These are phyloP conservation scores for Rhodotorula toruloides DNA, from an alignment of 768 basidiomycete species.

Conservation along the genomic window DNA sequence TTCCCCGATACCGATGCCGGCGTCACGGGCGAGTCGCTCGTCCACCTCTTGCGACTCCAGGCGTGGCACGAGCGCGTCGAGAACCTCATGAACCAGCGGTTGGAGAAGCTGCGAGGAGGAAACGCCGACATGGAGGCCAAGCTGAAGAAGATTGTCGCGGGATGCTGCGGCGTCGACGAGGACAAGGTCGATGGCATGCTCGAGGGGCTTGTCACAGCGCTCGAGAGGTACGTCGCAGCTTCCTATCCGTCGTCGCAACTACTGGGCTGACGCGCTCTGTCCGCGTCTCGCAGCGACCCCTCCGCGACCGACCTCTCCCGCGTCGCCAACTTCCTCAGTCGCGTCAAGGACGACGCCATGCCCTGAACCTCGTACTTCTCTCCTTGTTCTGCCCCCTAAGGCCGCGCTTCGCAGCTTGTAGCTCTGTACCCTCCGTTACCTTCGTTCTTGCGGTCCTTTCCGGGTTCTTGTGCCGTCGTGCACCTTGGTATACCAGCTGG, in stretches of 20 bases:
- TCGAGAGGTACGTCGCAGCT: constrained; percentile 53
- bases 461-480: too few relatives aligned
- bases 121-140: constrained; percentile 71
- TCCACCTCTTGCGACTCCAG: constrained; percentile 68
- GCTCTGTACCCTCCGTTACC: too few relatives aligned
- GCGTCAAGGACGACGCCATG: constrained; percentile 52
- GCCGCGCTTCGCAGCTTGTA: too few relatives aligned
- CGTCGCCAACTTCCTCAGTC: constrained; percentile 87
- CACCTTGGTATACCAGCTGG: too few relatives aligned
- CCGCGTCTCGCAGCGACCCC: constrained; percentile 57
- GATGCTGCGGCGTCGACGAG: constrained; percentile 77
- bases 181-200: constrained; percentile 91
- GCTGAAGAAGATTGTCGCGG: constrained; percentile 82
- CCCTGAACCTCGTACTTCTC: too few relatives aligned
- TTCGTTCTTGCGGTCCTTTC: too few relatives aligned
- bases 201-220: constrained; percentile 73
- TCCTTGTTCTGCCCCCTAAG: too few relatives aligned
- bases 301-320: constrained; percentile 75
- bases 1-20: constrained; percentile 54
- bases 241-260: neutral
- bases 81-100: constrained; percentile 62
- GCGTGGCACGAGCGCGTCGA: constrained; percentile 79
- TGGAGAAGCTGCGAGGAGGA: constrained; percentile 68
- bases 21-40: constrained; percentile 51
- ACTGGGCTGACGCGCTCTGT: neutral